Conservation (phyloP, 495 filamentous ascomycete species). For the Penicillium desertorum region DNA sequence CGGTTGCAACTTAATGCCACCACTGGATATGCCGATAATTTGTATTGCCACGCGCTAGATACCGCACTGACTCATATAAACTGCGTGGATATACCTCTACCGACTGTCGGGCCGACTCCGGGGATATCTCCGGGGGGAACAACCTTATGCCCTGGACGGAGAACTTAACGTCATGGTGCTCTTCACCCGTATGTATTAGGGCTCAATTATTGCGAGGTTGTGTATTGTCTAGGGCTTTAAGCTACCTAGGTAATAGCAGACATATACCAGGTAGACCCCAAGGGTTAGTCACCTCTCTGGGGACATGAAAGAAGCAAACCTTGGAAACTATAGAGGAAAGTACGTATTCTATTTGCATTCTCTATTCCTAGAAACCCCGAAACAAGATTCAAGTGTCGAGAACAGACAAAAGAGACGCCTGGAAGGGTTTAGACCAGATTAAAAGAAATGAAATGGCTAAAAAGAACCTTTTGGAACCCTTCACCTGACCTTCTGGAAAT, state of each 20-base stretch:
- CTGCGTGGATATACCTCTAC: neutral
- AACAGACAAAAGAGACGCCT: neutral
- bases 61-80: neutral
- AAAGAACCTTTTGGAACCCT: neutral
- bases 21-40: no score
- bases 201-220: neutral
- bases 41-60: neutral
- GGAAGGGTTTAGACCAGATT: neutral
- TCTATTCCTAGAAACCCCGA: neutral
- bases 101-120: slow-evolving; percentile 5
- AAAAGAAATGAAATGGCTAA: neutral
- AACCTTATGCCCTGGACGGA: no score
- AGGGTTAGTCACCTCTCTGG: neutral
- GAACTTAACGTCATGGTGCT: neutral
- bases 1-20: neutral
- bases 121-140: neutral
- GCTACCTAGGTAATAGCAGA: neutral
- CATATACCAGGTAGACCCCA: neutral
- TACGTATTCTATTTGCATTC: neutral
- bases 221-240: neutral
- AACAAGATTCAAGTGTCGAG: neutral
- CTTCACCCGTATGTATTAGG: neutral
- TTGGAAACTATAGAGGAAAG: neutral
- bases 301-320: neutral
- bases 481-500: neutral